Conservation (phyloP, 192 early-diverging fungal species). For the Rhizoclosmatium globosum region DNA sequence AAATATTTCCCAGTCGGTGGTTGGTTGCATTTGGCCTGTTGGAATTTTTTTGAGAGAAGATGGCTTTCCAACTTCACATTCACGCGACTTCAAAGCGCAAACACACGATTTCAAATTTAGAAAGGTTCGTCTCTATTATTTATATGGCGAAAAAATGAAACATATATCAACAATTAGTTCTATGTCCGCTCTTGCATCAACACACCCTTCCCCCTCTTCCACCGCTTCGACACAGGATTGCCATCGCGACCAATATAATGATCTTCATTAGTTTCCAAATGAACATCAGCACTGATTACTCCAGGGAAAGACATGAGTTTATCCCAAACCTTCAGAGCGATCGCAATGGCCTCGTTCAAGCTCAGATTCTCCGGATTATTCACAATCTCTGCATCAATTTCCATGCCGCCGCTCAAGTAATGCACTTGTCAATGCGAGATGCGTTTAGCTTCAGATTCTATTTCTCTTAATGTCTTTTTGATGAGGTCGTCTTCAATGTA, state of each 20-base stretch:
- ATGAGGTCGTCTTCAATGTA: slow-evolving; percentile 37
- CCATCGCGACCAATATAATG: neutral
- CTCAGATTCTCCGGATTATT: neutral
- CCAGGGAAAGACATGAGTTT: slow-evolving; percentile 15
- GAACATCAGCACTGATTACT: slow-evolving; percentile 34
- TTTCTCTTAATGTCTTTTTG: slow-evolving; percentile 12
- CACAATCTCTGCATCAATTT: slow-evolving; percentile 31
- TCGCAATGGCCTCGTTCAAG: slow-evolving; percentile 10
- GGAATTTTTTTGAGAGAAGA: no score
- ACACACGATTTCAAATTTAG: no score
- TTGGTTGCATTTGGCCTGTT: no score
- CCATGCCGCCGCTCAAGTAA: slow-evolving; percentile 40
- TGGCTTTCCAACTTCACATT: no score
- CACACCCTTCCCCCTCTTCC: no score
- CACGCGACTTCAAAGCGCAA: no score
- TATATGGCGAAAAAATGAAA: no score
- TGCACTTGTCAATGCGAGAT: slow-evolving; percentile 40
- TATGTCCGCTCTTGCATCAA: no score
- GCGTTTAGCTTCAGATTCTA: slow-evolving; percentile 27
- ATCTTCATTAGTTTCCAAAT: slow-evolving; percentile 29
- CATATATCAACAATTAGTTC: no score
- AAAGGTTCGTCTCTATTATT: no score
- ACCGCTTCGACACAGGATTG: neutral
- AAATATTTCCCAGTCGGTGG: no score
- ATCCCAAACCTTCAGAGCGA: slow-evolving; percentile 5